These are phyloP conservation scores for Herpetomonas samuelpessoai DNA, from an alignment of 208 protist genomes.

Conservation along the genomic window DNA sequence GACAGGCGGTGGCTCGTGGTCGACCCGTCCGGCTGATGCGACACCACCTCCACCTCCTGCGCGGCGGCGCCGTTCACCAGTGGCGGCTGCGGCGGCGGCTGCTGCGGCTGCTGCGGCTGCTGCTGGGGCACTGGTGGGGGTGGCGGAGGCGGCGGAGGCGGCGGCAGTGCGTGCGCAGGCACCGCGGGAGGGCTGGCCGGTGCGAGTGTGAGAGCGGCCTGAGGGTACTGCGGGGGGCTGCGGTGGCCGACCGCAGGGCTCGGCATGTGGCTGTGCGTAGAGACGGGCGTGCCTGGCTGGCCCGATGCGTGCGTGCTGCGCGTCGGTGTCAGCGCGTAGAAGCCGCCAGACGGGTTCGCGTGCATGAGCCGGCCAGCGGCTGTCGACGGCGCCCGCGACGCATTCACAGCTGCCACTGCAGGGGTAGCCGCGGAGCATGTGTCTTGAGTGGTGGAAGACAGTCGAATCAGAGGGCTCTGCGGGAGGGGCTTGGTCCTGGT, in stretches of 20 bases:
- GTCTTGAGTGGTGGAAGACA: too few relatives aligned
- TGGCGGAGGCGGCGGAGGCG: background rate
- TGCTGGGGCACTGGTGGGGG: background rate
- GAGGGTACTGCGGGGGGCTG: background rate
- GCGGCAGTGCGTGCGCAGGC: background rate
- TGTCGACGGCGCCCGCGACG: too few relatives aligned
- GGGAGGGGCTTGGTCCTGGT: too few relatives aligned
- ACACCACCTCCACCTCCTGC: background rate
- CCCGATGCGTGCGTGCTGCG: background rate
- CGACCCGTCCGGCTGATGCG: background rate
- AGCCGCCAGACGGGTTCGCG: background rate
- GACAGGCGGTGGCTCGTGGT: background rate
- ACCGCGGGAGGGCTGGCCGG: background rate
- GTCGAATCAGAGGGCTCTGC: too few relatives aligned
- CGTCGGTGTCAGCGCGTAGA: background rate
- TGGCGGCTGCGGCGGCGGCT: too few relatives aligned
- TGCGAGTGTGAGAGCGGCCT: too few relatives aligned
- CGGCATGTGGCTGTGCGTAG: background rate
- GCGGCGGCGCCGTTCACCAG: too few relatives aligned
- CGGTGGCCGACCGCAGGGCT: background rate
- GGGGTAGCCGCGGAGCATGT: too few relatives aligned
- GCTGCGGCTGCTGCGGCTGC: background rate
- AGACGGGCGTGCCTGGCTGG: background rate
- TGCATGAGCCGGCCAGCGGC: background rate
- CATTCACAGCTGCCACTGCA: too few relatives aligned